Base-by-base conservation (phyloP, 129 eudicot species). In the Gnaphalium uliginosum region DNA sequence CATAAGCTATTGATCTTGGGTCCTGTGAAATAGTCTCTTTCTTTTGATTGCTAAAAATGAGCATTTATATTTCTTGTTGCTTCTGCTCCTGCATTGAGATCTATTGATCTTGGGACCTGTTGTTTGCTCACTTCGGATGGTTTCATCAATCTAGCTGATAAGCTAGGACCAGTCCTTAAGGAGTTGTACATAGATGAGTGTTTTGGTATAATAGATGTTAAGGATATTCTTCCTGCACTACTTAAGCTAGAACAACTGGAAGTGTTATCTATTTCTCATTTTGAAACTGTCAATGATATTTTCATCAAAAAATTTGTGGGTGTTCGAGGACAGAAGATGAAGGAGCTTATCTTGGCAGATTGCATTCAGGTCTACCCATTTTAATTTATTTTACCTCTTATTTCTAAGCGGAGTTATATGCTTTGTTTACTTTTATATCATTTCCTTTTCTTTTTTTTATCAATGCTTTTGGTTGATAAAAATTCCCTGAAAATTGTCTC, bases 81-180 rank as follows among this genome's bases (percentile, higher is more conserved):
- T 13, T 79, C 93, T 68, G 96, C 97, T n/a, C 92, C 96, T 69
- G 58, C 74, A 25, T 66, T 94, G 69, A 84, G 87, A 81, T 94
- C 98, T n/a, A 54, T 94, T 57, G 88, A 94, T 86, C 90, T 94
- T 61, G 80, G 96, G 79, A 91, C 88, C 81, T 93, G 98, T 63
- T 86, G 96, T 13, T 76, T 94, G 78, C 83, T 94, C 41, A 91
- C 97, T 5, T 78, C 85, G 79, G 89, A 68, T 54, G 92, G 90
- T 30, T 87, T 91, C 57, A 56, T 35, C 50, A 65, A 24, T 76
- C 37, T 94, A 58, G 88, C 89, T 68, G 86, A 83, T 43, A 87
- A 93, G 27, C 66, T 91, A 76, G 89, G 92, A 39, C 76, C 86
- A 26, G 80, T 81, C 46, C 73, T 94, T 39, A 87, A 80, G 76